These are phyloP conservation scores for Articulospora tetracladia DNA, from an alignment of 495 filamentous ascomycete species.

Conservation along the genomic window DNA sequence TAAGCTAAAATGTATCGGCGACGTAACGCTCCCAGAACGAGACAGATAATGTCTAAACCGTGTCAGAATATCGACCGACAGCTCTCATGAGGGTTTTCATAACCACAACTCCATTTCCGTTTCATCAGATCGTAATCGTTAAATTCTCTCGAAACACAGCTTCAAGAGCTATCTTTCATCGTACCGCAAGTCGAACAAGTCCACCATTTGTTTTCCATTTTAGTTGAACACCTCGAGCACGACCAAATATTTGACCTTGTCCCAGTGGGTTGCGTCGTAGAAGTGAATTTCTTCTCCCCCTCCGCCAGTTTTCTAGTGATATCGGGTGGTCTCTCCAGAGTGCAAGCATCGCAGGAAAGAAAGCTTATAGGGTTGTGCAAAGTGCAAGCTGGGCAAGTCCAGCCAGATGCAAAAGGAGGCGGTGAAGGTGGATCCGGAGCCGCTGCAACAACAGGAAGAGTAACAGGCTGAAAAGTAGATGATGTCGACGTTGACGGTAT, in stretches of 20 bases:
- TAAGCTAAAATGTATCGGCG: no score
- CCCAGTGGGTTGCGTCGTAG: not conserved
- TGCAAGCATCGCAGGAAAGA: slow-evolving; percentile 77
- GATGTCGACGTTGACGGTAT: slow-evolving; percentile 9
- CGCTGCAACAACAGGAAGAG: not conserved
- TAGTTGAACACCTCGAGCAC: slow-evolving; percentile 60
- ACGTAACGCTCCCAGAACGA: no score
- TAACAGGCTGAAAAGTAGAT: slow-evolving; percentile 1
- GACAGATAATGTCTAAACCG: no score
- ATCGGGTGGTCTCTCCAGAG: slow-evolving; percentile 52
- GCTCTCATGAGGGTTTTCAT: no score
- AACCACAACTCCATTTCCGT: no score
- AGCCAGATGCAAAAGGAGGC: slow-evolving; percentile 37
- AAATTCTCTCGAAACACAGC: not conserved
- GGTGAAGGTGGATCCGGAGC: slow-evolving; percentile 1
- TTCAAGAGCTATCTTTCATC: slow-evolving; percentile 59
- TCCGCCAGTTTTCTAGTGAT: slow-evolving; percentile 25
- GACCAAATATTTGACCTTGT: slow-evolving; percentile 51
- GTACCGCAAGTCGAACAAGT: slow-evolving; percentile 66
- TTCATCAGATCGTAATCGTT: not conserved
- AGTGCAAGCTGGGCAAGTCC: slow-evolving; percentile 79
- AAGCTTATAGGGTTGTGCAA: slow-evolving; percentile 70
- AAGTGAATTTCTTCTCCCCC: not conserved
- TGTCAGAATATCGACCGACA: no score
- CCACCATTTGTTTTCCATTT: slow-evolving; percentile 74